Conservation (phyloP, 805 yeast species). For the Allodekkera sacchari region DNA sequence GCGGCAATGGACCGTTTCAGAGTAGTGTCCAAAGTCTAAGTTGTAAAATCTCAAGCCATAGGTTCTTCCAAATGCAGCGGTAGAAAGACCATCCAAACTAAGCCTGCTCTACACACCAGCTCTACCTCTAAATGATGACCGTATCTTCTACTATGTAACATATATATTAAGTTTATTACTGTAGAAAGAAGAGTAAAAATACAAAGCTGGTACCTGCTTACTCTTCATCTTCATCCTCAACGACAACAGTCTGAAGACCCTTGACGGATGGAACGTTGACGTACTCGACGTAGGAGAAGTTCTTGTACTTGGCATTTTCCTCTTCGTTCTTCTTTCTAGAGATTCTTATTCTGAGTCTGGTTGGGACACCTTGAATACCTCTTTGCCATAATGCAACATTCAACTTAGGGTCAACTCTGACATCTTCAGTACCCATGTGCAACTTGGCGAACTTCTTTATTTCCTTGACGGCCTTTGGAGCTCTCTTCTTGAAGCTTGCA, state of each 20-base stretch:
- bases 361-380: conserved; percentile 99
- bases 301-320: conserved; percentile 97
- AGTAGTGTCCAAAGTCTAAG: no score
- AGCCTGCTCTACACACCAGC: not conserved
- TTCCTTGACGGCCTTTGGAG: conserved; percentile 99
- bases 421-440: conserved; percentile 99
- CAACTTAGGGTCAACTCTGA: conserved; percentile 97
- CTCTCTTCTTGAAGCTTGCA: conserved; percentile 98
- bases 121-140: not conserved
- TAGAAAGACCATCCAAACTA: not conserved
- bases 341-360: conserved; percentile 97
- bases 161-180: conserved; percentile 1
- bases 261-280: conserved; percentile 90
- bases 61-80: no score
- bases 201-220: conserved; percentile 16
- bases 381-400: conserved; percentile 99
- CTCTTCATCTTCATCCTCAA: conserved; percentile 63
- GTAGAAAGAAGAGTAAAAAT: not conserved
- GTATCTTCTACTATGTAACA: not conserved
- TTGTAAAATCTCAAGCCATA: no score
- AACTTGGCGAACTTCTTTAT: conserved; percentile 96
- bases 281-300: conserved; percentile 97
- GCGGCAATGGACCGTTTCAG: no score
- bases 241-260: conserved; percentile 97
- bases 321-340: conserved; percentile 97